Evolutionary conservation across 208 protist species (phyloP).

Genomic region (Leishmania tarentolae): DNA sequence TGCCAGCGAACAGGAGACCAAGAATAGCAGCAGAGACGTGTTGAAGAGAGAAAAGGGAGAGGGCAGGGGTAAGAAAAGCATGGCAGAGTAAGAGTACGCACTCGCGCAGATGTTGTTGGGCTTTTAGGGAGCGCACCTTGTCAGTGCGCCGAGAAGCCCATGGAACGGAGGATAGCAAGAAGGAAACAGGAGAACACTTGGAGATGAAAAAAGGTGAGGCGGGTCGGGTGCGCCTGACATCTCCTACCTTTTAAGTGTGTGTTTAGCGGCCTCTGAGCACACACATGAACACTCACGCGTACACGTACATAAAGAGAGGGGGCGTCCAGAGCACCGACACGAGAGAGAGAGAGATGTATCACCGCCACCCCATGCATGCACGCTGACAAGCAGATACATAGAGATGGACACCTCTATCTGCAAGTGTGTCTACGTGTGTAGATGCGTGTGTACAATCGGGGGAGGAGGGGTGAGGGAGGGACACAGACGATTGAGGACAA

Average conservation of each 20-base stretch:
- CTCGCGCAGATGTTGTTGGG: neutral
- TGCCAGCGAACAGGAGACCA: too few relatives aligned
- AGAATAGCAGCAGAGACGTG: neutral
- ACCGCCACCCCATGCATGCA: neutral
- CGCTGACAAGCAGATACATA: neutral
- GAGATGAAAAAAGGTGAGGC: neutral
- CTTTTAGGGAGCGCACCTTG: neutral
- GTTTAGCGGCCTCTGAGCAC: neutral
- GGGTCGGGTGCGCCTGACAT: neutral
- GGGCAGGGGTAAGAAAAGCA: neutral
- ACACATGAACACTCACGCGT: neutral
- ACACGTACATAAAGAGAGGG: neutral
- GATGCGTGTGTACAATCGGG: neutral
- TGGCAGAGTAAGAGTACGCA: neutral
- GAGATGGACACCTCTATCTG: neutral
- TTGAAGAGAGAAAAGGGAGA: neutral
- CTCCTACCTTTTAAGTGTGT: neutral
- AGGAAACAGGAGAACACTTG: neutral
- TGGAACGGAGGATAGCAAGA: neutral
- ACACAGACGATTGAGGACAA: neutral
- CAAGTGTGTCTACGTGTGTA: neutral
- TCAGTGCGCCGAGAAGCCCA: neutral
- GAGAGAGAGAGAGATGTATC: neutral
- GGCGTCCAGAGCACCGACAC: neutral
- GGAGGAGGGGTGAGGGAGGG: neutral